Base-by-base conservation (phyloP, 345 rosid species). In the Populus alba region DNA sequence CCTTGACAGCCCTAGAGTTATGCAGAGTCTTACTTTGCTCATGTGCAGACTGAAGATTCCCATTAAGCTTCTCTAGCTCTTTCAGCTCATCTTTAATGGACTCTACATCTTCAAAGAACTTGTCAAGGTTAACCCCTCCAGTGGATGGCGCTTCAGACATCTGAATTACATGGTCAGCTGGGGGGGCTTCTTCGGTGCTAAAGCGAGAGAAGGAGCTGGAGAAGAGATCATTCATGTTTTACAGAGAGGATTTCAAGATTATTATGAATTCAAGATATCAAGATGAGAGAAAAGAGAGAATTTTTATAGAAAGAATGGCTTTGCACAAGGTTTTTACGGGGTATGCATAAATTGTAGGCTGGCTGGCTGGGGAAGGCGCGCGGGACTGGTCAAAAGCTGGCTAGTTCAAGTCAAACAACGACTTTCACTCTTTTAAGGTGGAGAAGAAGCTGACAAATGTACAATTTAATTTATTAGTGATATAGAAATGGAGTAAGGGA, bases 1-100 rank as follows among this genome's bases (percentile, higher is more conserved):
- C 97, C 80, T 87, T 91, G 47, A 94, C 95, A 22, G 97, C 88
- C 49, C 82, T 85, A 13, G 97, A 93, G 80, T 90, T 87, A 88
- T 90, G 97, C 35, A 91, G 83, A 25, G 98, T 92, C 87, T 91
- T 94, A 88, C 97, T 92, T 73, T 91, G 91, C 90, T 97, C 98
- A 82, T 97, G 97, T 43, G 88, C 79, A 8, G 97, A 83, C 41
- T 80, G 89, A 79, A 97, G 97, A 65, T 75, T 72, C 29, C 67
- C 83, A 81, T 88, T 84, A 55, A 94, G 82, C 74, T 89, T 78
- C 68, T 94, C 97, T 9, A 97, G 91, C 76, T 90, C 97, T 57
- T 86, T 87, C 31, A 97, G 82, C 81, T 92, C 97, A 17, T 90
- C 95, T 59, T 94, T 92, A 75, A 91, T 77, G 25, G 98, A 88